Evolutionary conservation across 129 eudicot species (phyloP), one percentile per base, ranked within the genome.

Genomic region (Deinandra increscens): DNA sequence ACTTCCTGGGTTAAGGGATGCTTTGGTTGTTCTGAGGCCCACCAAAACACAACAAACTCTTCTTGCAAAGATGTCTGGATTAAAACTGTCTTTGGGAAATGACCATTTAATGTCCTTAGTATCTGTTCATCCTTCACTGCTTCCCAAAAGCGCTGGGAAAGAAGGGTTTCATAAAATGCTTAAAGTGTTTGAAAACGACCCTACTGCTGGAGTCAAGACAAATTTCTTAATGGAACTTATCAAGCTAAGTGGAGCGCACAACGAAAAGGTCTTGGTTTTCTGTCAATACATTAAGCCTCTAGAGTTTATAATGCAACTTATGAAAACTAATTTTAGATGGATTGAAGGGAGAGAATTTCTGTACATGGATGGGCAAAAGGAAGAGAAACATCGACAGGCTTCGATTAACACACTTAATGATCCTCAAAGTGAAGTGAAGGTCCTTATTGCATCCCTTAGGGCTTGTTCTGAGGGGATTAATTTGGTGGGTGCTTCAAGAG

Each of bases 381-480:
- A 81, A 4, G 80, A 61, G 17, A 91, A 83, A 63, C 56, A 55
- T 3, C 42, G 97, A 7, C 92, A 85, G 37, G 45, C 34, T 10
- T 55, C 71, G 8, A 91, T 91, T 5, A 70, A 41, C 55, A 36
- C 71, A 0, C 72, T 91, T 31, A 87, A 87, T 14, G 80, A 83
- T 33, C 91, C 86, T 0, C 63, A 65, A 7, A 79, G 82, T 31
- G 87, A 81, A 29, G 83, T 72, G 0, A 83, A 74, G 39, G 80
- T 87, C 0, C 54, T 91, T 39, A 80, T 91, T 33, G 97, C 92
- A 8, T 91, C 95, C 2, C 81, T 81, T 10, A 87, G 42, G 65
- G 83, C 86, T 6, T 91, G 95, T 39, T 79, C 84, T 34, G 95
- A 87, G 71, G 97, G 97, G 29, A 87, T 91, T n/a, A 83, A 60